These are phyloP conservation scores for Trypanosoma avium DNA, from an alignment of 208 protist genomes.

Conservation along the genomic window DNA sequence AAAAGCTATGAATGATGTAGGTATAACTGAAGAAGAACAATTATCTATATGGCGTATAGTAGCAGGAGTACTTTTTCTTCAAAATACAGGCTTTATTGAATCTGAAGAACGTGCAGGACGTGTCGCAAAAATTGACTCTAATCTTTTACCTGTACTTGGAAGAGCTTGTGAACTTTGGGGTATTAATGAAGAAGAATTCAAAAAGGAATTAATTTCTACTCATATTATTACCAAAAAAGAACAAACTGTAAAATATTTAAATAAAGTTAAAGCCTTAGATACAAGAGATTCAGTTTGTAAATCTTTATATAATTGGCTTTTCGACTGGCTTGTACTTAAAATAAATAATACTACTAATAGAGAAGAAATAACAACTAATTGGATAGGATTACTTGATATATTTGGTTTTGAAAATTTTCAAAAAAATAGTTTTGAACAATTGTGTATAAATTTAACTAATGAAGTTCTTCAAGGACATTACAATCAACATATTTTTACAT, in stretches of 20 bases:
- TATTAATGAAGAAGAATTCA: constrained; percentile 28
- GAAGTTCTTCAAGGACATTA: constrained; percentile 92
- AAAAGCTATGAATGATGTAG: constrained; percentile 51
- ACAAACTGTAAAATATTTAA: constrained; percentile 12
- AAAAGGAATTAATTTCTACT: constrained; percentile 28
- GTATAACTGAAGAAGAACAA: constrained; percentile 57
- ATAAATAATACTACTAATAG: constrained; percentile 36
- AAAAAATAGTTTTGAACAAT: constrained; percentile 94
- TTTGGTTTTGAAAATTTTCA: constrained; percentile 81
- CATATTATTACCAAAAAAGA: constrained; percentile 22
- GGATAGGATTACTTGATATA: constrained; percentile 73
- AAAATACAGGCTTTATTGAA: constrained; percentile 64
- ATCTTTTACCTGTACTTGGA: constrained; percentile 24
- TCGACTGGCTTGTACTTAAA: constrained; percentile 45
- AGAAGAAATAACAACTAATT: constrained; percentile 18
- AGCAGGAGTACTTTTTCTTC: constrained; percentile 64
- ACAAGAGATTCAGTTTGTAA: constrained; percentile 61
- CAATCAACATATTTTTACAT: constrained; percentile 85
- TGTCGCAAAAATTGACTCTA: constrained; percentile 22
- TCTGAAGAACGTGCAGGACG: constrained; percentile 18
- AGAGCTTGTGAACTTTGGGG: constrained; percentile 33
- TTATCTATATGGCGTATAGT: constrained; percentile 44
- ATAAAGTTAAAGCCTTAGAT: constrained; percentile 41
- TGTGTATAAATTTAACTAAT: constrained; percentile 97
- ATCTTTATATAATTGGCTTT: constrained; percentile 42